Percentiles rank a stretch among this genome's conserved stretches.
phyloP scores from a whole-genome alignment of 352 stramenopile genomes.

The Pythium phragmitis region DNA sequence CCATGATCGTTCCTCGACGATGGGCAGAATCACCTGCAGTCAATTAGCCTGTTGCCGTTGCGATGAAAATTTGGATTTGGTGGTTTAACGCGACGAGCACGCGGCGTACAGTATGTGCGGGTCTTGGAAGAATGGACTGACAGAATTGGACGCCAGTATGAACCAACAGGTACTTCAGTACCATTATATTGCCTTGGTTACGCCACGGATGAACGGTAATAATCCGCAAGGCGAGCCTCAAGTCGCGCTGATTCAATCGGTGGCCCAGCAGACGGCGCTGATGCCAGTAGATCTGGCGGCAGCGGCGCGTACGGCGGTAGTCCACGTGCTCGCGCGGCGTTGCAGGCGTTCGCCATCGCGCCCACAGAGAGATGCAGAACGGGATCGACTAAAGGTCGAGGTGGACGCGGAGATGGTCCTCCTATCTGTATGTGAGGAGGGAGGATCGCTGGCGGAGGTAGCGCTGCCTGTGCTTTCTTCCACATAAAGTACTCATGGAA shows the following conservation, averaged over 20 bases:
- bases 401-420: background rate
- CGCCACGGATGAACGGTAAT: conserved; percentile 36
- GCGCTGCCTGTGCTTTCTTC: conserved; percentile 42
- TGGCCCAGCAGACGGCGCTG: conserved; percentile 28
- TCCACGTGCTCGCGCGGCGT: conserved; percentile 32
- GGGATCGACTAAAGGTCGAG: conserved; percentile 6
- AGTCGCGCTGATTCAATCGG: conserved; percentile 47
- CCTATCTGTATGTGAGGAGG: background rate
- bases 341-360: conserved; percentile 58
- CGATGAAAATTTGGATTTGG: too few species aligned
- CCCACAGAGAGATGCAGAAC: conserved; percentile 32
- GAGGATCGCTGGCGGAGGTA: background rate
- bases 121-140: too few species aligned
- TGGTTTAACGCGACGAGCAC: too few species aligned
- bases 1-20: too few species aligned
- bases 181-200: conserved; percentile 1
- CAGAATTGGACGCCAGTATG: too few species aligned
- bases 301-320: conserved; percentile 43
- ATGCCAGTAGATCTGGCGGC: conserved; percentile 35
- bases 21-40: too few species aligned
- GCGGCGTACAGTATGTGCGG: too few species aligned
- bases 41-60: too few species aligned
- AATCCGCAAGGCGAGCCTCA: conserved; percentile 55
- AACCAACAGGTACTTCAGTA: too few species aligned
- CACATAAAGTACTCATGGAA: conserved; percentile 56